Base-by-base conservation (phyloP, 2,329 filamentous ascomycete genomes). In the Rutstroemia sp. region DNA sequence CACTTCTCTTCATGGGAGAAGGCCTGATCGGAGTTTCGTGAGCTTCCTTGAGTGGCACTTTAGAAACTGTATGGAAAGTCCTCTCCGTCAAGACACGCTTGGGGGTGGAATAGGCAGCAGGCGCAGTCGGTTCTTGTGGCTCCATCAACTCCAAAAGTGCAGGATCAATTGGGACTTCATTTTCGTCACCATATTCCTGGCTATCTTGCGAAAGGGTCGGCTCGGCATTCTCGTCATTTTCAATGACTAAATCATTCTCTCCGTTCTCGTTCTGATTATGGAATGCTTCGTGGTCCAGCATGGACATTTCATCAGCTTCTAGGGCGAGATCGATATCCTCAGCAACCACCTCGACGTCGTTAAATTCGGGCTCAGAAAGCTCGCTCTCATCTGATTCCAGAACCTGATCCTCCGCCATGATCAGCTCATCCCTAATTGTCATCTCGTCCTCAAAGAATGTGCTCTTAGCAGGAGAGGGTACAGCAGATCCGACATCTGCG, bases 1-100 rank as follows among this genome's bases (percentile, higher is more conserved):
- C 75, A 69, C 56, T 74, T 66, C 54, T 74, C 60, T 68, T 68
- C 49, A 59, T 73, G 73, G 62, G 75, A 58, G 48, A 63, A 39
- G 61, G 58, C 46, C 61, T 61, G 55, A 66, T 63, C 14, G 77
- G 75, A 8, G 76, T 77, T 2, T 75, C 68, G 5, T 76, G 71
- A 14, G 74, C 86, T 23, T 84, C 83, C 69, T 89, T 89, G 42
- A 92, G 72, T 1, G 88, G 87, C 4, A 92, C 82, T 71, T 91
- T 92, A 25, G 86, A 88, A 0, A 88, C 83, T 0, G 88, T 92
- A 69, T 88, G 82, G 60, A 86, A 81, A n/a, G 78, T 73, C 45
- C 75, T 55, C 54, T 70, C 63, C 8, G 61, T 57, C 4, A 65
- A 55, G 46, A 67, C 49, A 36, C 63, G 63, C 49, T 65, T 67